Evolutionary conservation across 2,329 filamentous ascomycete species (phyloP), one percentile per base, ranked within the genome.

Genomic region (Aspergillus sp.): DNA sequence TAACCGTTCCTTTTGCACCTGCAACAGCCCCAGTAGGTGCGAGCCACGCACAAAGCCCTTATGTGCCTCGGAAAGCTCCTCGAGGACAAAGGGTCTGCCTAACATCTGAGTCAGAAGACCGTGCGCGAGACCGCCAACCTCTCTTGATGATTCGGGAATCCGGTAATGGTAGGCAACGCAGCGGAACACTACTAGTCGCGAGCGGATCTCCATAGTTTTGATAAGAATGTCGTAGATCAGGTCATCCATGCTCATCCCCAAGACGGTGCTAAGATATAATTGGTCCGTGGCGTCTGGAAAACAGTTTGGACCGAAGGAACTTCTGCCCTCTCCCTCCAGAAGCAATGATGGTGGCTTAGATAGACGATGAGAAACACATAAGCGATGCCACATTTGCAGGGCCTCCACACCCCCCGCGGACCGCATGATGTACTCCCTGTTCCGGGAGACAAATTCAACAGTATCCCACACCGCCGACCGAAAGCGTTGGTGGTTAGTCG

Each of bases 181-280:
- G 19, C 62, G 65, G 28, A 65, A 67, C 7, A 67, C 56, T 10
- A 65, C 50, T 9, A 64, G 21, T 30, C 62, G 58, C 4, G 55
- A 60, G 17, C 66, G 55, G 15, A 69, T 63, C 32, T 68, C 67
- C 17, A 67, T 57, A 3, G 63, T 62, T 41, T 65, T 67, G 55
- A 68, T 62, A 9, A 69, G 50, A 8, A 69, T 67, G 39, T 69
- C 67, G 28, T 69, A 64, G 6, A 69, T 65, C 4, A 69, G 54
- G 21, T 69, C 66, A 55, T 68, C 65, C 25, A 39, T 9, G 25
- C 47, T 59, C 62, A 69, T 66, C 2, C 59, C 61, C 10, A 65
- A 0, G 2, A 68, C 62, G 48, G 66, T 66, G 19, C 13, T 30
- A 9, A 67, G 53, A 55, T 65, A 64, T 2, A 67, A 49, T 15